These are phyloP conservation scores for Pseudozyma tsukubaensis DNA, from an alignment of 1,284 basidiomycete species.

Conservation along the genomic window DNA sequence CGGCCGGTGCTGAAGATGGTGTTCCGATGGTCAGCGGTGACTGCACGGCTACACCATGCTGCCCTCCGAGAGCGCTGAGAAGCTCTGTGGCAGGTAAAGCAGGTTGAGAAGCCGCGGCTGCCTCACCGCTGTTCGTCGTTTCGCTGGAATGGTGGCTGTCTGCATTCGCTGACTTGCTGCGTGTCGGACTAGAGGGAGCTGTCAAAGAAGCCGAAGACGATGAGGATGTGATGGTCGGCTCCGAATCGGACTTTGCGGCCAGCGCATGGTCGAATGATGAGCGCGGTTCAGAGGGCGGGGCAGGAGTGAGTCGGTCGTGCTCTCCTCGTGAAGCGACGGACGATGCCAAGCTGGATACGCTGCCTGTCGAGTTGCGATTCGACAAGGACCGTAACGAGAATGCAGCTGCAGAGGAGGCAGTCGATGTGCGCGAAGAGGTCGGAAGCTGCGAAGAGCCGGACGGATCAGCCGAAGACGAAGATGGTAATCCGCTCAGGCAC, in stretches of 20 bases:
- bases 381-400: constrained; percentile 57
- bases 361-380: constrained; percentile 54
- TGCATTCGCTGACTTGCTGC: background rate
- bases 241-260: constrained; percentile 8
- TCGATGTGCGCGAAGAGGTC: constrained; percentile 46
- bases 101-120: background rate
- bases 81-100: background rate
- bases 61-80: too few species aligned
- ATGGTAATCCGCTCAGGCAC: background rate
- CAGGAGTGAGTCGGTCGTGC: constrained; percentile 25
- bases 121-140: constrained; percentile 3
- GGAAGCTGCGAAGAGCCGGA: constrained; percentile 17
- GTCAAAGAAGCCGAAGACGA: constrained; percentile 26
- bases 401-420: constrained; percentile 52
- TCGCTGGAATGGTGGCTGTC: background rate
- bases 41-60: too few species aligned
- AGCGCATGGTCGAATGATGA: constrained; percentile 5
- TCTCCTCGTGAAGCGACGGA: constrained; percentile 24
- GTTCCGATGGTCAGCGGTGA: background rate
- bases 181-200: constrained; percentile 27
- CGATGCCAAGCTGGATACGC: constrained; percentile 48
- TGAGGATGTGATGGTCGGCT: constrained; percentile 9
- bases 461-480: constrained; percentile 13
- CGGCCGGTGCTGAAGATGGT: background rate
- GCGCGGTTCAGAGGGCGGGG: constrained; percentile 16